Percentiles rank a stretch among this genome's conserved stretches.
Conservation (phyloP, 305 asterid species). For the Solanum hybrid region DNA sequence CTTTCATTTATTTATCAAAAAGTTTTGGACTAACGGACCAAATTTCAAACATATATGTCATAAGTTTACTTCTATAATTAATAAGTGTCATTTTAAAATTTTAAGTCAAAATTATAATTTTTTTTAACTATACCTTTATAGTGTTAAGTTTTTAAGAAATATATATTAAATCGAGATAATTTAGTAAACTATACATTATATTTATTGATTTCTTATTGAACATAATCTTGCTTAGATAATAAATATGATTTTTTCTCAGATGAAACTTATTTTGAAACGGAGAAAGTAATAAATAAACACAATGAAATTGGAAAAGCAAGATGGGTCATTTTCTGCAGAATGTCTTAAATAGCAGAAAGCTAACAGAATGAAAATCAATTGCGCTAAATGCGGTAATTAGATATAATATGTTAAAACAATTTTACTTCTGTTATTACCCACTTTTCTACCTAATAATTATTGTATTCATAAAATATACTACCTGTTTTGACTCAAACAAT, state of each 20-base stretch:
- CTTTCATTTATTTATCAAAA: background rate
- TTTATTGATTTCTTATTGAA: too few species aligned
- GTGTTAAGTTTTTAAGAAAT: background rate
- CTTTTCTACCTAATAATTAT: background rate
- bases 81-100: background rate
- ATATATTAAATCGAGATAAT: background rate
- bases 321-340: background rate
- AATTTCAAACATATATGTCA: background rate
- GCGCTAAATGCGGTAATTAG: background rate
- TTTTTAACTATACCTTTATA: too few species aligned
- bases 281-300: background rate
- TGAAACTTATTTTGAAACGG: background rate
- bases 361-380: background rate
- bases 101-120: too few species aligned
- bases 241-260: too few species aligned
- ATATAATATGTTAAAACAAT: background rate
- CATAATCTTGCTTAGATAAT: background rate
- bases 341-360: background rate
- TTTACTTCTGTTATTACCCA: background rate
- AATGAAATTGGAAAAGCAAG: background rate
- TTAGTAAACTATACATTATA: too few species aligned
- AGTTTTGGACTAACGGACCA: background rate
- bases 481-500: background rate
- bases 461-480: background rate
- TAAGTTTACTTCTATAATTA: background rate